A percentile compares a stretch with the other conserved stretches of the same genome.
Evolutionary conservation across 78 protist species (phyloP).

Genomic region (Isochrysis galbana): DNA sequence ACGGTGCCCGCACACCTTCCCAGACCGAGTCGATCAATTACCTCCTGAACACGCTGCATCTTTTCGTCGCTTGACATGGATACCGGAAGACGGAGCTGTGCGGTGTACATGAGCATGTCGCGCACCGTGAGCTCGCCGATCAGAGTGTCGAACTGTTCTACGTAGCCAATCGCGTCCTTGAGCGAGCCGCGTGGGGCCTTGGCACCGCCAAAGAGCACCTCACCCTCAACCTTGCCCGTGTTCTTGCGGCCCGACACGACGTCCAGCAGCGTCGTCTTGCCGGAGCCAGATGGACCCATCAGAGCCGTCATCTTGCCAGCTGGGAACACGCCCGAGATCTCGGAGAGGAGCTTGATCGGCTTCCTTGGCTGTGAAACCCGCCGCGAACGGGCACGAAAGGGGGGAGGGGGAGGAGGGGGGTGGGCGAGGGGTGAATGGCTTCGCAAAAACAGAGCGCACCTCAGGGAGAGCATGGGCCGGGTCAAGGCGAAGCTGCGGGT

Average conservation of each 20-base stretch:
- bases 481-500: too few relatives aligned
- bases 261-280: constrained; percentile 21
- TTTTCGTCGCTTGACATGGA: neutral
- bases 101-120: constrained; percentile 17
- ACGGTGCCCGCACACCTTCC: neutral
- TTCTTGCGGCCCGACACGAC: neutral
- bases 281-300: constrained; percentile 7
- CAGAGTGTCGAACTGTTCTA: neutral
- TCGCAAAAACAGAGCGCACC: too few relatives aligned
- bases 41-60: neutral
- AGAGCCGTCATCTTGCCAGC: constrained; percentile 19
- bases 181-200: neutral
- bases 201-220: neutral
- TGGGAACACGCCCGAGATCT: neutral
- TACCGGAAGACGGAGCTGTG: neutral
- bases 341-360: neutral
- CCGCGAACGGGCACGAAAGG: too few relatives aligned
- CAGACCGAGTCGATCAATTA: neutral
- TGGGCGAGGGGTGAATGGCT: too few relatives aligned
- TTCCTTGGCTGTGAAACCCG: too few relatives aligned
- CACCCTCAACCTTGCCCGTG: neutral
- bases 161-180: neutral
- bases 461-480: too few relatives aligned
- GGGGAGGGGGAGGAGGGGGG: too few relatives aligned
- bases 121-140: neutral